These are phyloP conservation scores for Daldinia caldariorum DNA, from an alignment of 495 filamentous ascomycete species.

Conservation along the genomic window DNA sequence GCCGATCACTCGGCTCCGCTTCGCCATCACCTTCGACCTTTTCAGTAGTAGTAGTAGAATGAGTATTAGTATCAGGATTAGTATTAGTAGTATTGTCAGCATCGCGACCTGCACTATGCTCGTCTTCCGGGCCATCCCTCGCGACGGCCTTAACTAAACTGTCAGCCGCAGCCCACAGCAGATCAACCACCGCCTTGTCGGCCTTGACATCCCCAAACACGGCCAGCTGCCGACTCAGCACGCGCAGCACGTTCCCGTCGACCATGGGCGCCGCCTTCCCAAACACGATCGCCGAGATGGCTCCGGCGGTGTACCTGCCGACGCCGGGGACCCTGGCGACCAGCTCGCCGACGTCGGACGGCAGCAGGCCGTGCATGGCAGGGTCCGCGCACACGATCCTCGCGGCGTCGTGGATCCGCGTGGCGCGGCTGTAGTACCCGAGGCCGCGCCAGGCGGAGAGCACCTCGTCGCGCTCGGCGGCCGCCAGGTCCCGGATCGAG, in stretches of 20 bases:
- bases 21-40: neutral
- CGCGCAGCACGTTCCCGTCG: slow-evolving; percentile 60
- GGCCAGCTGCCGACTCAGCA: slow-evolving; percentile 56
- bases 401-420: slow-evolving; percentile 53
- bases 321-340: slow-evolving; percentile 53
- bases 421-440: slow-evolving; percentile 59
- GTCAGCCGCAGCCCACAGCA: slow-evolving; percentile 57
- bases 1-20: slow-evolving; percentile 45
- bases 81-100: too few species aligned
- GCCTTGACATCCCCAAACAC: slow-evolving; percentile 54
- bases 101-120: neutral
- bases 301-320: slow-evolving; percentile 59
- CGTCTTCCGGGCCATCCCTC: slow-evolving; percentile 33
- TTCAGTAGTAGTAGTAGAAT: neutral
- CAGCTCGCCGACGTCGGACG: slow-evolving; percentile 45
- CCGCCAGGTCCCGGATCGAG: slow-evolving; percentile 51
- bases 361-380: slow-evolving; percentile 47
- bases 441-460: slow-evolving; percentile 54
- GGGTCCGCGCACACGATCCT: slow-evolving; percentile 45
- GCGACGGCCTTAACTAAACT: slow-evolving; percentile 52
- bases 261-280: slow-evolving; percentile 56
- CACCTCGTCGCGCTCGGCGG: slow-evolving; percentile 52
- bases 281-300: slow-evolving; percentile 59
- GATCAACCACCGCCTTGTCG: slow-evolving; percentile 50
- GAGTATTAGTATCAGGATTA: too few species aligned